Conservation (phyloP, 352 stramenopile species). For the Phytophthora idaei region DNA sequence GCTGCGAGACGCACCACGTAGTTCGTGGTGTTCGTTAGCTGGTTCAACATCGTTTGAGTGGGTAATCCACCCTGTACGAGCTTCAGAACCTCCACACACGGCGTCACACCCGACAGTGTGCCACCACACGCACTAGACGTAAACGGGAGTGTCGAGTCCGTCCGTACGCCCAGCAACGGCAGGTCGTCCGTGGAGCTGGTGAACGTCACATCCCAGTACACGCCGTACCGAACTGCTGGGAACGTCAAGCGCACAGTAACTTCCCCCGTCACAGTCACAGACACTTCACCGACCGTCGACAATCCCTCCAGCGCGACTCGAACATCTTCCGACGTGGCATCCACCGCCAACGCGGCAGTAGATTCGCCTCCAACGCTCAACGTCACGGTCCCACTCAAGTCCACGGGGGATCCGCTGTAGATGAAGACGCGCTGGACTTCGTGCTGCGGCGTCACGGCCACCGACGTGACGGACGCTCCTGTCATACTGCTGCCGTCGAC, state of each 20-base stretch:
- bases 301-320: conserved; percentile 68
- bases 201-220: conserved; percentile 79
- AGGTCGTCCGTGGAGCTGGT: conserved; percentile 37
- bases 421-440: conserved; percentile 83
- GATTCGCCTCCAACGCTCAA: conserved; percentile 72
- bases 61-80: conserved; percentile 46
- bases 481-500: conserved; percentile 33
- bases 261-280: conserved; percentile 41
- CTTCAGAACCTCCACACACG: conserved; percentile 51
- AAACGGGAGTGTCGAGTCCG: conserved; percentile 36
- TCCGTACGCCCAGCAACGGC: conserved; percentile 54
- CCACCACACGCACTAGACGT: conserved; percentile 56
- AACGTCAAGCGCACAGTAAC: conserved; percentile 34
- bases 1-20: conserved; percentile 54
- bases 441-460: conserved; percentile 32
- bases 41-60: conserved; percentile 20
- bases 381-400: conserved; percentile 57
- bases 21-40: conserved; percentile 32
- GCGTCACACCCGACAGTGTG: conserved; percentile 56
- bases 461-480: conserved; percentile 19
- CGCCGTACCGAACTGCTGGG: conserved; percentile 56
- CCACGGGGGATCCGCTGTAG: conserved; percentile 60
- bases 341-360: conserved; percentile 52
- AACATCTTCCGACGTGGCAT: conserved; percentile 46
- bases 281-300: conserved; percentile 58